Base-by-base conservation (phyloP, 2,329 filamentous ascomycete species). In the Aspergillus udagawae region DNA sequence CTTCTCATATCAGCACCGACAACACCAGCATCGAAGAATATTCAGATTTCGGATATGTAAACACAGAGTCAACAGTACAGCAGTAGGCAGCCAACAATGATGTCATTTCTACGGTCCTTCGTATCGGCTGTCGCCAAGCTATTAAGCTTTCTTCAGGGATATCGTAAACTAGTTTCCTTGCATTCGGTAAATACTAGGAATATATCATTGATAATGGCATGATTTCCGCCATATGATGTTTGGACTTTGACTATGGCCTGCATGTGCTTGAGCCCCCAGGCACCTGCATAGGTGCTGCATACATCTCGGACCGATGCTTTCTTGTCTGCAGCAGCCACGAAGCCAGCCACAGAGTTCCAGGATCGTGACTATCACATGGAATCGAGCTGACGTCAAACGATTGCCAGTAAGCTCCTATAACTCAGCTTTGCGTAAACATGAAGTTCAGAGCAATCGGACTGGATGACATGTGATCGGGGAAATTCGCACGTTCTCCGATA, bases 401-500 rank as follows among this genome's bases (percentile, higher is more conserved):
- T 2, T 38, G 32, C 14, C 32, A 38, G 12, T 38, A 17, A 38
- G 32, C 32, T 17, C 5, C 14, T 35, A 17, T 7, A 38, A 17
- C 14, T 17, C 14, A 38, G 32, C 32, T 17, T 35, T 38, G 32
- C 32, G 14, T 38, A 38, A 38, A 38, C 32, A 38, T 38, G 32
- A 17, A 38, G 29, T 17, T 38, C 32, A 17, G 7, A 6, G 5
- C 32, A 3, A 45, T 21, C 3, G 2, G 20, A 23, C 20, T 23
- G 3, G 20, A 45, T 10, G 35, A 49, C 54, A 54, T 54, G 53
- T 53, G 59, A 57, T 61, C 57, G 59, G 57, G 55, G 55, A 55
- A 51, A 52, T 25, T 49, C 54, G 52, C 54, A 44, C 42, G 7
- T 54, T 52, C 49, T 57, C 51, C 57, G 57, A 49, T 47, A 29